A percentile compares a stretch with the other conserved stretches of the same genome.
These are phyloP conservation scores for Podaxis sp. DNA, from an alignment of 768 basidiomycete genomes.

Conservation along the genomic window DNA sequence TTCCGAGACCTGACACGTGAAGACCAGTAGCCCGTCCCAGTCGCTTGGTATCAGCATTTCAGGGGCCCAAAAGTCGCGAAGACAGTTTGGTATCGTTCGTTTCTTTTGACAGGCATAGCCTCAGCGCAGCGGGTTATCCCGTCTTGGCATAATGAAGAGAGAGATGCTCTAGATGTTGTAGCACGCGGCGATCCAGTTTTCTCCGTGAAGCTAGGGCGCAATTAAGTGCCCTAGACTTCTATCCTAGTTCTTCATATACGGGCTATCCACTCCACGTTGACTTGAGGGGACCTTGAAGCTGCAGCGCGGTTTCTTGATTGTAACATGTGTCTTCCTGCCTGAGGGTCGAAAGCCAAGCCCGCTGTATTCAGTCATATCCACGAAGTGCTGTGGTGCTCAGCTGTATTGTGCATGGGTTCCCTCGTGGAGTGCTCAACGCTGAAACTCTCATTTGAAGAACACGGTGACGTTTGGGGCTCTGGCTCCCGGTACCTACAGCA, in stretches of 20 bases:
- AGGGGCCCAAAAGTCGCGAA: neutral
- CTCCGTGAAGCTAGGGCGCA: no score
- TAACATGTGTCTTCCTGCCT: neutral
- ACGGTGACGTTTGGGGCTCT: neutral
- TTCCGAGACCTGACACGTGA: no score
- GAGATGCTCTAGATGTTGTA: neutral
- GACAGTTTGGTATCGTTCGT: neutral
- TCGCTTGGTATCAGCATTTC: neutral
- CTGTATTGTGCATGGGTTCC: neutral
- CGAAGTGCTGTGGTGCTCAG: neutral
- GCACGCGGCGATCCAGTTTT: neutral
- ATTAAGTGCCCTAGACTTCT: no score
- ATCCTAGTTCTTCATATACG: no score
- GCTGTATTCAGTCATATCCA: neutral
- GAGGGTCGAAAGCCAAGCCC: neutral
- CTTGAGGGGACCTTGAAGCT: neutral
- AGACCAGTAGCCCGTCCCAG: neutral
- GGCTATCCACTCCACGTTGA: neutral
- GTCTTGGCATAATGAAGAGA: neutral
- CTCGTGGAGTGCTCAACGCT: neutral
- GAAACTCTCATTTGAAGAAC: neutral
- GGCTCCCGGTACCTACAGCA: neutral
- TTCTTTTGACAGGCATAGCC: slow-evolving; percentile 5
- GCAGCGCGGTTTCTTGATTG: neutral
- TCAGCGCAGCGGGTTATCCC: neutral